Evolutionary conservation across 2,329 filamentous ascomycete genomes (phyloP), one percentile per base, ranked within the genome.

Genomic region (Drechslera avenae): DNA sequence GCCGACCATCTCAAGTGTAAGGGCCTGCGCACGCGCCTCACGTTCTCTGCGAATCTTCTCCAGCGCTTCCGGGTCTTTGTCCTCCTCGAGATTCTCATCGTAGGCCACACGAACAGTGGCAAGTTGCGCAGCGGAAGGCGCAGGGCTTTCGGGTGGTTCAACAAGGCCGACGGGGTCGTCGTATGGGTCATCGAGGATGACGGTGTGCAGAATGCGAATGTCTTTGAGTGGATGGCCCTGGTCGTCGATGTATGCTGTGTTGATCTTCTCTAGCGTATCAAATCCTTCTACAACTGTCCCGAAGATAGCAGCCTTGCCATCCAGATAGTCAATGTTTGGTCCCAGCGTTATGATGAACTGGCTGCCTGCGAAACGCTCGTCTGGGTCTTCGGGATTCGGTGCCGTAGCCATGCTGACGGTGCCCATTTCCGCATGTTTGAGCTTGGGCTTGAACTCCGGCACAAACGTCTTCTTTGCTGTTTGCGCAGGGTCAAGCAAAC

Each of bases 351-450:
- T 85, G 66, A 97, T 87, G 72, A 99, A 99, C 72, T 99, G 93
- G 63, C 91, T 96, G 5, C 84, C 91, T 0, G 91, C 91, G 36
- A 96, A 78, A 26, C 91, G 86, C 52, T 86, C 85, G 63, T 97
- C 91, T 2, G 90, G 87, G 66, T 97, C 89, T 13, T 83, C 81
- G 3, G 86, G 78, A 8, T 87, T 85, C 1, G 89, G 87, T 14
- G 86, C 90, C 0, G 93, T 97, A n/a, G 93, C 94, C 91, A 97
- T 96, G 77, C 92, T 97, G 54, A 99, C 92, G 12, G 91, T 97
- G 46, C 93, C 93, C 61, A 89, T 86, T 73, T 96, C 90, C 33
- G 83, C 77, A 74, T 99, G 94, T 73, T 94, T 96, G 63, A 96
- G 78, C 71, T 93, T 96, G 5, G 88, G 87, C 62, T 91, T 86